These are phyloP conservation scores for Suhomyces emberorum DNA, from an alignment of 805 yeast genomes.

Conservation along the genomic window DNA sequence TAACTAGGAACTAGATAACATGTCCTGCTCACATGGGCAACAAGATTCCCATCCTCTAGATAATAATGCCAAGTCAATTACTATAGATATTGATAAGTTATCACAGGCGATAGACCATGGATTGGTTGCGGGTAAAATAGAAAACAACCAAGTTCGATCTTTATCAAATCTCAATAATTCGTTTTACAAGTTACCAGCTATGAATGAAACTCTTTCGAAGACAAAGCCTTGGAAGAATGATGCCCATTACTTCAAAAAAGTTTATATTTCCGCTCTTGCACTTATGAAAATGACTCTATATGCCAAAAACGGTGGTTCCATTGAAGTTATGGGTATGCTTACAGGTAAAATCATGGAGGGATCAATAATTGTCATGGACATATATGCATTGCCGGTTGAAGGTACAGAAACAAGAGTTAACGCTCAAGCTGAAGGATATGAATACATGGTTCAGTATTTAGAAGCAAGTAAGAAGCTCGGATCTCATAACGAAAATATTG, in stretches of 20 bases:
- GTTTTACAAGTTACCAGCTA: constrained; percentile 9
- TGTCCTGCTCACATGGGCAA: not conserved
- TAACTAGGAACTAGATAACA: no score
- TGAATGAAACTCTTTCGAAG: constrained; percentile 6
- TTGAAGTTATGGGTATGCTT: constrained; percentile 95
- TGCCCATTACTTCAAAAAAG: constrained; percentile 58
- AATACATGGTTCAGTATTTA: constrained; percentile 85
- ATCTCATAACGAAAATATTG: constrained; percentile 53
- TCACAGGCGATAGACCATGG: constrained; percentile 1
- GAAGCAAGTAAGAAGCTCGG: constrained; percentile 51
- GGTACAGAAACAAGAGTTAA: constrained; percentile 96
- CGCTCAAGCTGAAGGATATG: constrained; percentile 91
- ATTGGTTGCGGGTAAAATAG: not conserved
- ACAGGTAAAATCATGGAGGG: constrained; percentile 65
- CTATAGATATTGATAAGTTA: constrained; percentile 4
- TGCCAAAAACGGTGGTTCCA: constrained; percentile 78
- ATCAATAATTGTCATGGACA: constrained; percentile 69
- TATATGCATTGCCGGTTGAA: constrained; percentile 85
- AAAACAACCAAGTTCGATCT: constrained; percentile 52
- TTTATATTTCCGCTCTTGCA: constrained; percentile 67
- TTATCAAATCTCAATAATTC: constrained; percentile 56
- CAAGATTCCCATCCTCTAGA: not conserved
- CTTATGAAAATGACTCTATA: constrained; percentile 73
- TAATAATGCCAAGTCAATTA: not conserved
- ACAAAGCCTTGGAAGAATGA: constrained; percentile 54